phyloP scores from a whole-genome alignment of 371 early-diverging fungal genomes.

The Zychaea mexicana region DNA sequence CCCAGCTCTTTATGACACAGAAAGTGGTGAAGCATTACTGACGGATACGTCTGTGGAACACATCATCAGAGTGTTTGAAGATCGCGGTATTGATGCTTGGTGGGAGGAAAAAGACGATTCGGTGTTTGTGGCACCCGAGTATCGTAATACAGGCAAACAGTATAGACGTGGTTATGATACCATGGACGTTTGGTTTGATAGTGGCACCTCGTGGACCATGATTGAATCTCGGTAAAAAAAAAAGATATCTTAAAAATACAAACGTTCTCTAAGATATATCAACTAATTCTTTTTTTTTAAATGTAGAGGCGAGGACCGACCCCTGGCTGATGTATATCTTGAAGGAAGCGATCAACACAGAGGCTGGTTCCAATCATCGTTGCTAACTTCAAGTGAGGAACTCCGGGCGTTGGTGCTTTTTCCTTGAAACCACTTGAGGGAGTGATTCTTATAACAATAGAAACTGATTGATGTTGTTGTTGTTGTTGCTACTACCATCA shows the following conservation, averaged over 20 bases:
- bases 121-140: constrained; percentile 72
- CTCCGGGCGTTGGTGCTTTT: neutral
- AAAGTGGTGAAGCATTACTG: constrained; percentile 68
- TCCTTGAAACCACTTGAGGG: too few relatives aligned
- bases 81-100: constrained; percentile 78
- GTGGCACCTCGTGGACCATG: constrained; percentile 88
- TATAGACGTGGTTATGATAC: constrained; percentile 80
- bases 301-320: constrained; percentile 15
- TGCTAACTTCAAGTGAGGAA: constrained; percentile 74
- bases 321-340: constrained; percentile 85
- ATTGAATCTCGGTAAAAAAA: constrained; percentile 31
- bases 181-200: constrained; percentile 97
- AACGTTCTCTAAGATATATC: constrained; percentile 12
- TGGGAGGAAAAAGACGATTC: constrained; percentile 75
- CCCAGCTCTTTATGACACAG: constrained; percentile 77
- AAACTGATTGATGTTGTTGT: too few relatives aligned
- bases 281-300: neutral
- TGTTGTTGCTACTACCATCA: neutral
- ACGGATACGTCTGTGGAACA: constrained; percentile 68
- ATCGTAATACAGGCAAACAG: constrained; percentile 47
- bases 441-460: too few relatives aligned
- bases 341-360: constrained; percentile 97
- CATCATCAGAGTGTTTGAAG: constrained; percentile 63
- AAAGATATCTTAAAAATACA: too few relatives aligned
- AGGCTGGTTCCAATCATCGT: constrained; percentile 97